Evolutionary conservation across 2,329 filamentous ascomycete genomes (phyloP).

Genomic region (Madurella fahalii): DNA sequence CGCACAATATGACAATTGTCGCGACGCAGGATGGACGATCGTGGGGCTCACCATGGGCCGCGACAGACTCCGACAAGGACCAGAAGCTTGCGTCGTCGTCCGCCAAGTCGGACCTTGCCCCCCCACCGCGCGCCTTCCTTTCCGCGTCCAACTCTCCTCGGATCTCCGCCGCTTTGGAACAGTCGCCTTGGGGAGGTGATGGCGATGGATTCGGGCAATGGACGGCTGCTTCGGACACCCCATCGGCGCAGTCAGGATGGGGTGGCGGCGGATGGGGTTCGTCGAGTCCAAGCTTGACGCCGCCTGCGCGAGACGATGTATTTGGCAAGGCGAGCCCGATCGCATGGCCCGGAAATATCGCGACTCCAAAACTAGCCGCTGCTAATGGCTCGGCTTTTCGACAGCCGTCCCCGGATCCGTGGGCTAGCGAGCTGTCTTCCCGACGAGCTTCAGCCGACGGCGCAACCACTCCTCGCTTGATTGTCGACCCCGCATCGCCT

Average conservation of each 20-base stretch:
- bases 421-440: slow-evolving; percentile 35
- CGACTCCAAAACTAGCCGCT: slow-evolving; percentile 29
- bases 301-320: slow-evolving; percentile 27
- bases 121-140: slow-evolving; percentile 41
- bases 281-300: slow-evolving; percentile 20
- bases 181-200: slow-evolving; percentile 42
- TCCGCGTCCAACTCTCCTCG: slow-evolving; percentile 31
- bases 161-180: slow-evolving; percentile 25
- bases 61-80: slow-evolving; percentile 36
- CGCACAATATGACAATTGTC: slow-evolving; percentile 25
- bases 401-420: slow-evolving; percentile 41
- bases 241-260: slow-evolving; percentile 24
- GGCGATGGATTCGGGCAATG: slow-evolving; percentile 39
- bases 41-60: slow-evolving; percentile 59
- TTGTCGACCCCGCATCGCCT: slow-evolving; percentile 17
- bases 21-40: slow-evolving; percentile 53
- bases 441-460: slow-evolving; percentile 24
- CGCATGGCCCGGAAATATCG: slow-evolving; percentile 39
- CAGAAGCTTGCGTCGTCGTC: slow-evolving; percentile 30
- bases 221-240: slow-evolving; percentile 28
- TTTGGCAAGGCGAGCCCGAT: slow-evolving; percentile 36
- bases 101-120: slow-evolving; percentile 36
- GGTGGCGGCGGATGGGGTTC: slow-evolving; percentile 22
- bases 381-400: slow-evolving; percentile 25
- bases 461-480: slow-evolving; percentile 20